Evolutionary conservation across 169 alveolate species (phyloP).

Genomic region (Cryptosporidium ubiquitum): DNA sequence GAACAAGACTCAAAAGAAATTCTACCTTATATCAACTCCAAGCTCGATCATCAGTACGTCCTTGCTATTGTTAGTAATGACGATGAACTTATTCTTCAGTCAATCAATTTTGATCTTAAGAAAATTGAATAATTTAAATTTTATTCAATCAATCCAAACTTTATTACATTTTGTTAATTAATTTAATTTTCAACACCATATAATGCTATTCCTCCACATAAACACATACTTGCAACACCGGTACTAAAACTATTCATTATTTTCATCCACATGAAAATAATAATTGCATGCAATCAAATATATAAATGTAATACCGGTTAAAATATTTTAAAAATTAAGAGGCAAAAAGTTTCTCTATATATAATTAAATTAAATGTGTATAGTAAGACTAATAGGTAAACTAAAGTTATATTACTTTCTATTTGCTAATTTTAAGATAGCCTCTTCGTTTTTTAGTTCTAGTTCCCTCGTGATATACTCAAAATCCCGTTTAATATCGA

Average conservation of each 20-base stretch:
- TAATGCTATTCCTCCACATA: neutral
- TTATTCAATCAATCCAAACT: neutral
- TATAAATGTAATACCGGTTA: neutral
- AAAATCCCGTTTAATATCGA: conserved; percentile 47
- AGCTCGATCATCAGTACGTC: neutral
- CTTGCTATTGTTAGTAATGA: conserved; percentile 24
- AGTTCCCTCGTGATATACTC: conserved; percentile 18
- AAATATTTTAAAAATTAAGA: neutral
- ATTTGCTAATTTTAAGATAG: conserved; percentile 22
- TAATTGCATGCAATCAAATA: neutral
- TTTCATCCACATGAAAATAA: conserved; percentile 4
- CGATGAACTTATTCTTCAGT: conserved; percentile 13
- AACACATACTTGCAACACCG: conserved; percentile 2
- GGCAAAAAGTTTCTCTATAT: no score
- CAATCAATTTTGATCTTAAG: conserved; percentile 10
- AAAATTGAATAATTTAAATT: neutral
- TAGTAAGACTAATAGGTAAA: neutral
- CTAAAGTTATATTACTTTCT: neutral
- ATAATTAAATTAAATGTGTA: neutral
- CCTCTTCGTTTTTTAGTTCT: conserved; percentile 33
- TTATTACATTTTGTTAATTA: neutral
- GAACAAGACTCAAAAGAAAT: neutral
- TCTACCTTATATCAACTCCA: neutral
- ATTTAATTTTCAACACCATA: neutral
- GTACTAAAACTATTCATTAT: neutral